These are phyloP conservation scores for Apiotrichum gracile DNA, from an alignment of 1,284 basidiomycete species.

Conservation along the genomic window DNA sequence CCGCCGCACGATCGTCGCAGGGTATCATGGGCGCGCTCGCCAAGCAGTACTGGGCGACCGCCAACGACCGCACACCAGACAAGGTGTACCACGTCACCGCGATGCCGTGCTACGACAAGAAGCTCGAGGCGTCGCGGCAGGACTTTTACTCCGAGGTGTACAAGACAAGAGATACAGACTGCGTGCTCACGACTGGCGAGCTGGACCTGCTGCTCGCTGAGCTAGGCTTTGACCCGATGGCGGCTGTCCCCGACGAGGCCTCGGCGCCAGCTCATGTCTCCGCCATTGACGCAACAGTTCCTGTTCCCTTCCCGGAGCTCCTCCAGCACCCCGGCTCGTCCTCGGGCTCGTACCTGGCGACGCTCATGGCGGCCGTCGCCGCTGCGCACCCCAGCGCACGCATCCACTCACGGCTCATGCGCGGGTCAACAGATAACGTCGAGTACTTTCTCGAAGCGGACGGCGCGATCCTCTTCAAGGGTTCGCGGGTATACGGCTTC, in stretches of 20 bases:
- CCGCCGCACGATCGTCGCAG: conserved; percentile 83
- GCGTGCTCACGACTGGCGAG: conserved; percentile 95
- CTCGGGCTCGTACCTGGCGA: conserved; percentile 89
- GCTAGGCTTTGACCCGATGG: conserved; percentile 69
- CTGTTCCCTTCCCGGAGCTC: conserved; percentile 59
- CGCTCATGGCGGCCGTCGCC: conserved; percentile 56
- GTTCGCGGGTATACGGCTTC: conserved; percentile 95
- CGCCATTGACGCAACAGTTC: background rate
- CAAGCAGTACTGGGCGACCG: conserved; percentile 70
- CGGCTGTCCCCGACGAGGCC: conserved; percentile 54
- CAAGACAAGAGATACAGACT: conserved; percentile 87
- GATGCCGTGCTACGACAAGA: conserved; percentile 99
- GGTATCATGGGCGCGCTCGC: conserved; percentile 90
- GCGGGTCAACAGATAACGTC: conserved; percentile 58
- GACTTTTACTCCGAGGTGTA: conserved; percentile 79
- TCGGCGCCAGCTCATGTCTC: conserved; percentile 19
- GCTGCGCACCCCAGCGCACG: conserved; percentile 49
- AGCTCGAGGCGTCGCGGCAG: conserved; percentile 88
- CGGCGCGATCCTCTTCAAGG: conserved; percentile 72
- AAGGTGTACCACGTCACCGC: conserved; percentile 92
- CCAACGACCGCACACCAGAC: conserved; percentile 64
- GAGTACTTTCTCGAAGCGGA: conserved; percentile 56
- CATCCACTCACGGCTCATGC: conserved; percentile 58
- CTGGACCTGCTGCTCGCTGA: conserved; percentile 79
- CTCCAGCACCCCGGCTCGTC: conserved; percentile 74